Percentiles rank a stretch among this genome's conserved stretches.
These are phyloP conservation scores for Cadophora gregata DNA, from an alignment of 2,329 filamentous ascomycete genomes.

Conservation along the genomic window DNA sequence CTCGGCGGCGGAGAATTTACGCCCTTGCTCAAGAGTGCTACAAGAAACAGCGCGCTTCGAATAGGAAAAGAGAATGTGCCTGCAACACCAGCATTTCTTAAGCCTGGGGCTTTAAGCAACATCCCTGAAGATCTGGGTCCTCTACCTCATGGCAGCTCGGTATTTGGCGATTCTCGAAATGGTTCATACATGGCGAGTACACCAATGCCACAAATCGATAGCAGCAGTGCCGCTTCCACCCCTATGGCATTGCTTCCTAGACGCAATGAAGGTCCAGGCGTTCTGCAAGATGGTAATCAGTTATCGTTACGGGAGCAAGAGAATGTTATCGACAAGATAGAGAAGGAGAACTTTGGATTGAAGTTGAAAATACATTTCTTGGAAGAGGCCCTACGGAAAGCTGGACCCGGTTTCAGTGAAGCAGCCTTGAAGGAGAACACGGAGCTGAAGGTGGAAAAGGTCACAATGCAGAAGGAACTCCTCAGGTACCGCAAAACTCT, in stretches of 20 bases:
- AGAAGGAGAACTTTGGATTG: conserved; percentile 97
- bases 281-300: conserved; percentile 85
- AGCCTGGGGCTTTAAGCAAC: conserved; percentile 61
- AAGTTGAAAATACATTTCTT: conserved; percentile 98
- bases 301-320: conserved; percentile 94
- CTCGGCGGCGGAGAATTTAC: conserved; percentile 84
- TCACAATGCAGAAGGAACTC: conserved; percentile 88
- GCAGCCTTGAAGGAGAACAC: conserved; percentile 92
- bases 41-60: conserved; percentile 71
- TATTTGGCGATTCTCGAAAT: conserved; percentile 70
- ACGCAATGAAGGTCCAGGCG: conserved; percentile 66
- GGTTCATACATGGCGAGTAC: conserved; percentile 70
- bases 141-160: conserved; percentile 74
- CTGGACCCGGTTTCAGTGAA: conserved; percentile 88
- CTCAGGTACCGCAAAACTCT: conserved; percentile 86
- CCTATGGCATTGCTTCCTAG: conserved; percentile 75
- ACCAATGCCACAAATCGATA: conserved; percentile 75
- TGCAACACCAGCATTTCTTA: conserved; percentile 73
- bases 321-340: conserved; percentile 91
- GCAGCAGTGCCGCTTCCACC: conserved; percentile 83
- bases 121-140: conserved; percentile 76
- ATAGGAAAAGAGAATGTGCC: conserved; percentile 67
- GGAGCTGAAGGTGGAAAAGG: conserved; percentile 89
- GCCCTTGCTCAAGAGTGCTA: conserved; percentile 84
- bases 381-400: conserved; percentile 86